Evolutionary conservation across 2,329 filamentous ascomycete species (phyloP).

Genomic region (Bipolaris victoriae): DNA sequence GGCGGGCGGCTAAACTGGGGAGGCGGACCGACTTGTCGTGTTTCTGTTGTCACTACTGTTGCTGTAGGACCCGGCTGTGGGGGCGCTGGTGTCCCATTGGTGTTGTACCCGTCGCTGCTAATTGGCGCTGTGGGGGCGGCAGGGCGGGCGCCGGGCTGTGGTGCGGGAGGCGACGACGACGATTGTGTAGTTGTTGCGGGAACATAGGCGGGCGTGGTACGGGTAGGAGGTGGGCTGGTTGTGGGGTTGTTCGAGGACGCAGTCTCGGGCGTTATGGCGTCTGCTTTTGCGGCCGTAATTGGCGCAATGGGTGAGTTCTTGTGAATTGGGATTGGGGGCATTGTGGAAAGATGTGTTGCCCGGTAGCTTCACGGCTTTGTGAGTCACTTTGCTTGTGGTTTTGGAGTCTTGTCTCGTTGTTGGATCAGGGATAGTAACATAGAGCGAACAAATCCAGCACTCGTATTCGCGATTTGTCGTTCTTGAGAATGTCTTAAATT

Average conservation of each 20-base stretch:
- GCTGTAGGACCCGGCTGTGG: conserved; percentile 48
- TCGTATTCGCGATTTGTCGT: neutral
- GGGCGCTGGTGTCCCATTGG: conserved; percentile 32
- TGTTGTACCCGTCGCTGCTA: neutral
- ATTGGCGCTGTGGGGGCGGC: conserved; percentile 26
- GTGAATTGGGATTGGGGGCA: conserved; percentile 57
- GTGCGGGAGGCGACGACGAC: conserved; percentile 37
- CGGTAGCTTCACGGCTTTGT: neutral
- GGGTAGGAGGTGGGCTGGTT: conserved; percentile 43
- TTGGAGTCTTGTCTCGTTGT: neutral
- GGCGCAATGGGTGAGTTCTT: conserved; percentile 55
- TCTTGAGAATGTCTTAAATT: too few relatives aligned
- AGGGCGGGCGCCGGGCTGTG: conserved; percentile 51
- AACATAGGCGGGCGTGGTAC: conserved; percentile 36
- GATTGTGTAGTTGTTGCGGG: conserved; percentile 42
- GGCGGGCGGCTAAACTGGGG: conserved; percentile 51
- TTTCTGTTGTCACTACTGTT: conserved; percentile 42
- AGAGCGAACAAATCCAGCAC: too few relatives aligned
- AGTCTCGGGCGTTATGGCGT: conserved; percentile 48
- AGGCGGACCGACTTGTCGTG: conserved; percentile 36
- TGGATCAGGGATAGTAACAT: neutral
- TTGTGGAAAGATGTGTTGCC: conserved; percentile 22
- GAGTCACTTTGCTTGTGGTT: neutral
- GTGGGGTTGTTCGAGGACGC: conserved; percentile 30
- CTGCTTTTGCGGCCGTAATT: conserved; percentile 45